Evolutionary conservation across 2,329 filamentous ascomycete species (phyloP).

Genomic region (Monilinia vaccinii-corymbosi): DNA sequence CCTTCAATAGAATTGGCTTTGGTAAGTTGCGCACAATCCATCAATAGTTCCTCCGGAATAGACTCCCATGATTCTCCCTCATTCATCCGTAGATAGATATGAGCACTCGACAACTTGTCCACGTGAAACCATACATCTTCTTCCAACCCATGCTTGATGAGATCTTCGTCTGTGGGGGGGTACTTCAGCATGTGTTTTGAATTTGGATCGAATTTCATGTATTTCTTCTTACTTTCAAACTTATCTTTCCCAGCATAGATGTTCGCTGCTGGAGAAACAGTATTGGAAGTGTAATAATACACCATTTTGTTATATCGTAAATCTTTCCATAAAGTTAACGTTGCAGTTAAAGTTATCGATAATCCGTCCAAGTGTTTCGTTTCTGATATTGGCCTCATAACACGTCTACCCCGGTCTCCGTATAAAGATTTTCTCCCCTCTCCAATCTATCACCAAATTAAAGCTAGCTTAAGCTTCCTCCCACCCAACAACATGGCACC

Average conservation of each 20-base stretch:
- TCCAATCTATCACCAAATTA: slow-evolving; percentile 10
- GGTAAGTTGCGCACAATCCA: slow-evolving; percentile 90
- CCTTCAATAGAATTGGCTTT: slow-evolving; percentile 98
- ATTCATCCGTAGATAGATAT: slow-evolving; percentile 83
- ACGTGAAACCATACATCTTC: slow-evolving; percentile 99
- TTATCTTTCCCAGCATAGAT: slow-evolving; percentile 99
- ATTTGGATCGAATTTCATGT: too few relatives aligned
- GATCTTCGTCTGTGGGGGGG: slow-evolving; percentile 67
- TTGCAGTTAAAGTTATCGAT: neutral
- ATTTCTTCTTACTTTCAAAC: slow-evolving; percentile 68
- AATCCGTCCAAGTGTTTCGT: neutral
- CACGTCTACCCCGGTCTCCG: slow-evolving; percentile 18
- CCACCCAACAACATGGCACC: slow-evolving; percentile 26
- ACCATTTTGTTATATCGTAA: slow-evolving; percentile 54
- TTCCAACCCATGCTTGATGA: slow-evolving; percentile 91
- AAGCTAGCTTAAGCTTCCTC: slow-evolving; percentile 3
- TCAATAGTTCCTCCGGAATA: slow-evolving; percentile 65
- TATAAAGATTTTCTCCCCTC: slow-evolving; percentile 16
- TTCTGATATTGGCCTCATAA: slow-evolving; percentile 27
- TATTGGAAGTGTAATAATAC: slow-evolving; percentile 87
- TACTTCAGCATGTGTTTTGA: slow-evolving; percentile 4
- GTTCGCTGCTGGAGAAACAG: slow-evolving; percentile 71
- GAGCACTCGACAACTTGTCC: slow-evolving; percentile 92
- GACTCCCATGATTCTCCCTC: slow-evolving; percentile 76
- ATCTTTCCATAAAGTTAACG: slow-evolving; percentile 17